Conservation (phyloP, 306 rosid genomes). For the Crotalaria pallida region DNA sequence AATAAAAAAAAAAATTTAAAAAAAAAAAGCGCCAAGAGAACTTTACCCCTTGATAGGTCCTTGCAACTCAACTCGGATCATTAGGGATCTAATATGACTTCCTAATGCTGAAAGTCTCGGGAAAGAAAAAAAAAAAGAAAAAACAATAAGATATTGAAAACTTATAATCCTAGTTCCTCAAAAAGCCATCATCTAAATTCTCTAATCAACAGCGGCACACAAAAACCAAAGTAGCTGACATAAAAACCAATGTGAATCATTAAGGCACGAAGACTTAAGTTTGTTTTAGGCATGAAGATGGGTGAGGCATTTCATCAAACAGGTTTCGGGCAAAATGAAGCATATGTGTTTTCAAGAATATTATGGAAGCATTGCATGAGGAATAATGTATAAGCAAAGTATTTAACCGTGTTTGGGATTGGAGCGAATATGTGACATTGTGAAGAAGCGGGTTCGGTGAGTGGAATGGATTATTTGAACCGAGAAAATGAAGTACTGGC, state of each 20-base stretch:
- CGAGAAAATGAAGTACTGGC: neutral
- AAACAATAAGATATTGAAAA: neutral
- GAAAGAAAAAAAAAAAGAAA: neutral
- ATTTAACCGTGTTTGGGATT: neutral
- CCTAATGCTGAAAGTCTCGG: no score
- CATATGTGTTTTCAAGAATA: neutral
- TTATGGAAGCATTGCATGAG: neutral
- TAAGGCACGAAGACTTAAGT: neutral
- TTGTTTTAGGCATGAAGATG: neutral
- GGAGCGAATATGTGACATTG: neutral
- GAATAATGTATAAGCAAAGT: neutral
- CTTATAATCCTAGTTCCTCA: neutral
- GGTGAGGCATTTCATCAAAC: slow-evolving; percentile 21
- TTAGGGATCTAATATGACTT: no score
- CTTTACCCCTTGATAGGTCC: no score
- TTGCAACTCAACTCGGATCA: no score
- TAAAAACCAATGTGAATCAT: neutral
- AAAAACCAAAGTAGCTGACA: neutral
- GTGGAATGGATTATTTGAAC: neutral
- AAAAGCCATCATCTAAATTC: slow-evolving; percentile 8
- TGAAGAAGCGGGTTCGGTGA: neutral
- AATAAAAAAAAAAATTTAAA: no score
- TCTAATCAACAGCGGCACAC: neutral
- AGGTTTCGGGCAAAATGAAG: neutral
- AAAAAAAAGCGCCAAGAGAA: no score